phyloP scores from a whole-genome alignment of 2,329 filamentous ascomycete species.

The Ophiocordyceps camponoti-floridani region DNA sequence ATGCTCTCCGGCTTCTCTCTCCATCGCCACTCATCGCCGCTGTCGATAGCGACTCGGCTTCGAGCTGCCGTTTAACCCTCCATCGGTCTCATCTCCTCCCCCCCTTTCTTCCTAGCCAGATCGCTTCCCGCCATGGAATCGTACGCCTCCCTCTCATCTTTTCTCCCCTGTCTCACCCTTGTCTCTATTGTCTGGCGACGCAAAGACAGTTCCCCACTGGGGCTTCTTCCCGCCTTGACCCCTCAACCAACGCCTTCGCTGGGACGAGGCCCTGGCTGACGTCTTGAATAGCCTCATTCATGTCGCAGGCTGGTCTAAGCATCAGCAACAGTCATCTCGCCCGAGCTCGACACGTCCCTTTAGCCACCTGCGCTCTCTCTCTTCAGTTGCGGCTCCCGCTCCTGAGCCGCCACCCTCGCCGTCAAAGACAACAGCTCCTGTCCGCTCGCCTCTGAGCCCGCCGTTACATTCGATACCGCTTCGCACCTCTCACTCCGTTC shows the following conservation, averaged over 20 bases:
- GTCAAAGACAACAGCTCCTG: not conserved
- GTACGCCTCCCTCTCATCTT: not conserved
- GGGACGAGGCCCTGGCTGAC: not conserved
- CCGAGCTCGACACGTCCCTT: constrained; percentile 16
- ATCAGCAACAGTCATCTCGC: constrained; percentile 14
- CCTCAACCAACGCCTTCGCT: not conserved
- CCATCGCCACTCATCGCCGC: not conserved
- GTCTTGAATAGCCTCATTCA: constrained; percentile 27
- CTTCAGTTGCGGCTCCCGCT: constrained; percentile 28
- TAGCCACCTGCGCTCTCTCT: constrained; percentile 34
- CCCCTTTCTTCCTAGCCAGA: not conserved
- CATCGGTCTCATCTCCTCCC: not conserved
- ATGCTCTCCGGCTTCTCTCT: not conserved
- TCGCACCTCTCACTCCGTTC: constrained; percentile 17
- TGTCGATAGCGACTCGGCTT: not conserved
- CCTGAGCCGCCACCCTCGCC: constrained; percentile 8
- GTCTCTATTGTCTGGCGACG: not conserved
- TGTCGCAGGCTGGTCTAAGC: constrained; percentile 33
- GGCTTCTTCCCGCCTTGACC: not conserved
- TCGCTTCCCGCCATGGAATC: not conserved
- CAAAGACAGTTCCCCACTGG: not conserved
- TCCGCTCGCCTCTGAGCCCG: constrained; percentile 10
- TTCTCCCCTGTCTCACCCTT: not conserved
- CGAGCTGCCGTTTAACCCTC: not conserved
- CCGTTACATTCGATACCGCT: constrained; percentile 20